Base-by-base conservation (phyloP, 2,329 filamentous ascomycete species). In the Colletotrichum sp. region DNA sequence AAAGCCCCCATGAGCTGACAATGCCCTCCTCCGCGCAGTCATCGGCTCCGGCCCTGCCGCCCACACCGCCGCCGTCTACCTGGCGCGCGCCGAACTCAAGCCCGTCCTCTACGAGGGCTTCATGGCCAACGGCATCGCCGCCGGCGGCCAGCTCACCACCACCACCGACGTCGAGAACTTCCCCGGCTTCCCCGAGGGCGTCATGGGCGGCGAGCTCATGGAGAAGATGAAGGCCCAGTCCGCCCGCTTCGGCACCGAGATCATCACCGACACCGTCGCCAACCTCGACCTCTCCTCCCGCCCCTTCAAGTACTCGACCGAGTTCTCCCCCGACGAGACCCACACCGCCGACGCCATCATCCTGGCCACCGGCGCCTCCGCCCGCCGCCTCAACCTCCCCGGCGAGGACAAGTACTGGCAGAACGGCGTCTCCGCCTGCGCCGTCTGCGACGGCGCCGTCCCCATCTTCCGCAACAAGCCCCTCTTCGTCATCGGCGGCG, bases 141-240 rank as follows among this genome's bases (percentile, higher is more conserved):
- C 97, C 59, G 97, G 97, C 80, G 97, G 97, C 73, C 97, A 99
- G 90, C 90, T 99, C 80, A 99, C 97, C 71, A 99, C 97, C 30
- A 99, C 97, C 71, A 98, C 98, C 81, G 97, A 99, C 80, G 93
- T 99, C 75, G 97, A 99, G 89, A 99, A 99, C 91, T 99, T 94
- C 87, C 97, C 97, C 30, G 97, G 97, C 63, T 99, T 98, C 88
- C 94, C 95, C 81, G 91, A 95, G 81, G 94, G 94, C 78, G 96
- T 99, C 84, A 94, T 95, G 86, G 97, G 97, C 79, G 87, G 91
- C 72, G 94, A 95, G 82, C 89, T 99, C 79, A 99, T 99, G 97
- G 96, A 98, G 80, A 92, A 93, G 85, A 98, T 99, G 96, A 94
- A 94, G 85, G 92, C 90, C 76, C 97, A 99, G 87, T 98, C 96